Percentiles rank a stretch among this genome's conserved stretches.
These are phyloP conservation scores for Botrytis tulipae DNA, from an alignment of 2,329 filamentous ascomycete species.

Conservation along the genomic window DNA sequence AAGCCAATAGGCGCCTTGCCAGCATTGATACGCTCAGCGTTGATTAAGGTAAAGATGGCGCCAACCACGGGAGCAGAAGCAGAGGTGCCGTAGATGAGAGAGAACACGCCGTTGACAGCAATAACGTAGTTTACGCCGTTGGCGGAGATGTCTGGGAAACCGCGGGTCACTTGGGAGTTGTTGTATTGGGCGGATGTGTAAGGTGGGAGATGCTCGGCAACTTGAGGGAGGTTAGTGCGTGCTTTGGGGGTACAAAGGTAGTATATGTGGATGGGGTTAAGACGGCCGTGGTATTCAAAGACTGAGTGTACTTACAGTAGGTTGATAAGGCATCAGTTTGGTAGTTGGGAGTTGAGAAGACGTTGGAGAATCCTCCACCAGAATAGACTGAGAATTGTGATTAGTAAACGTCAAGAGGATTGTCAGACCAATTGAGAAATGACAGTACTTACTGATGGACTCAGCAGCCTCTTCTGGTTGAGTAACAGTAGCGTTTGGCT, in stretches of 20 bases:
- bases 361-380: slow-evolving; percentile 69
- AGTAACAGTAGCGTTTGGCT: slow-evolving; percentile 38
- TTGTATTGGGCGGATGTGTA: slow-evolving; percentile 46
- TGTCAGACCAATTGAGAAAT: background rate
- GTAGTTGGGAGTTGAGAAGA: slow-evolving; percentile 48
- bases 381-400: slow-evolving; percentile 57
- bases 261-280: background rate
- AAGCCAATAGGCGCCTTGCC: slow-evolving; percentile 47
- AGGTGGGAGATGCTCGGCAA: slow-evolving; percentile 18
- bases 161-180: slow-evolving; percentile 44
- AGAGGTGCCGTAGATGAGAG: slow-evolving; percentile 50
- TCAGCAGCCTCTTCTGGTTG: slow-evolving; percentile 47
- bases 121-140: slow-evolving; percentile 46
- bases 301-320: slow-evolving; percentile 33
- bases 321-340: slow-evolving; percentile 40
- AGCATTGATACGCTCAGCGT: slow-evolving; percentile 55
- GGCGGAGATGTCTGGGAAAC: slow-evolving; percentile 48
- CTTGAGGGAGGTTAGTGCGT: slow-evolving; percentile 30
- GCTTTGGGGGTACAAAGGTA: slow-evolving; percentile 31
- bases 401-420: slow-evolving; percentile 37
- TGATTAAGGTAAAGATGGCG: slow-evolving; percentile 58
- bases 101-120: slow-evolving; percentile 45
- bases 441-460: slow-evolving; percentile 31
- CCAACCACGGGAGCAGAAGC: slow-evolving; percentile 41
- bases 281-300: background rate